Evolutionary conservation across 1,284 basidiomycete genomes (phyloP).

Genomic region (Apiotrichum veenhuisii): DNA sequence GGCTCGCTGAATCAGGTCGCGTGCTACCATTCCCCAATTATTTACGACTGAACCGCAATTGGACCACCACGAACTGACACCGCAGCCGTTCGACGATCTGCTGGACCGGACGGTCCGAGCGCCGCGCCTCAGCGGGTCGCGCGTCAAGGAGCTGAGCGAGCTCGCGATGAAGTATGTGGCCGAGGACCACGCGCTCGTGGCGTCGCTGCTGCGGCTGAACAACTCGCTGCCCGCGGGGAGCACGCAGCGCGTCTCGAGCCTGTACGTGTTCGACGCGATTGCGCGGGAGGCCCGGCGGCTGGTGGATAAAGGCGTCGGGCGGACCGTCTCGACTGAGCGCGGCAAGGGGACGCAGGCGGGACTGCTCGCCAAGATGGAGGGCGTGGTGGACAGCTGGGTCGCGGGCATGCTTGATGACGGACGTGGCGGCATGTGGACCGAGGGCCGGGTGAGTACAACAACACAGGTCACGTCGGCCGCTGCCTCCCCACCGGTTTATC

Average conservation of each 20-base stretch:
- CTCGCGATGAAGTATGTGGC: slow-evolving; percentile 68
- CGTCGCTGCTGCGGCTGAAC: slow-evolving; percentile 77
- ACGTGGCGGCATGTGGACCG: slow-evolving; percentile 56
- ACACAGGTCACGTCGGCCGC: too few species aligned
- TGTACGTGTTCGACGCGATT: slow-evolving; percentile 87
- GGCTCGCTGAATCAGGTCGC: too few species aligned
- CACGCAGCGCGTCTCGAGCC: slow-evolving; percentile 67
- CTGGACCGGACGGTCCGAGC: slow-evolving; percentile 73
- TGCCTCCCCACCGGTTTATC: too few species aligned
- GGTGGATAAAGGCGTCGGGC: slow-evolving; percentile 62
- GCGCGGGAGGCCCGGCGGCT: slow-evolving; percentile 71
- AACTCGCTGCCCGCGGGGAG: slow-evolving; percentile 60
- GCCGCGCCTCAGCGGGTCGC: slow-evolving; percentile 76
- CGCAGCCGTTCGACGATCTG: slow-evolving; percentile 69
- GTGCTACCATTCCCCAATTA: neutral
- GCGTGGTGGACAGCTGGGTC: slow-evolving; percentile 75
- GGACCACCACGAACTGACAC: slow-evolving; percentile 11
- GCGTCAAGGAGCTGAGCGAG: slow-evolving; percentile 69
- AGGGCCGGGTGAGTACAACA: slow-evolving; percentile 71
- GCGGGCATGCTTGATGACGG: slow-evolving; percentile 64
- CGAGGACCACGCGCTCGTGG: slow-evolving; percentile 79
- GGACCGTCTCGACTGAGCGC: slow-evolving; percentile 57
- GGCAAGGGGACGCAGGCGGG: slow-evolving; percentile 63
- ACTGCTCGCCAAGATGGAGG: slow-evolving; percentile 79
- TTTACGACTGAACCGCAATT: too few species aligned